These are phyloP conservation scores for Avicennia marina DNA, from an alignment of 257 asterid species.

Conservation along the genomic window DNA sequence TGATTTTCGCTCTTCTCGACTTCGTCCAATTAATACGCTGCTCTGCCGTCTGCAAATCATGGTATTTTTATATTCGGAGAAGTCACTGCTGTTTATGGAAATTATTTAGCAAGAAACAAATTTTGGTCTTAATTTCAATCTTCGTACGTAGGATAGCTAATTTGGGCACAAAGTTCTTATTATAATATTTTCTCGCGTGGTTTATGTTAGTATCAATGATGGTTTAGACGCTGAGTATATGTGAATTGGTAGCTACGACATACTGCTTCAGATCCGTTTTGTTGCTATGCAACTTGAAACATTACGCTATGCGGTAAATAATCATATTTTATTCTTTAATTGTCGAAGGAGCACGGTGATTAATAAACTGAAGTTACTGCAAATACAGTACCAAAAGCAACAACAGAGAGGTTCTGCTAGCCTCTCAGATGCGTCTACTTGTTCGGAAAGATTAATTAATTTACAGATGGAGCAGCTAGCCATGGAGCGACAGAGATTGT, in stretches of 20 bases:
- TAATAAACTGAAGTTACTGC: slow-evolving; percentile 67
- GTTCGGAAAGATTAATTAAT: slow-evolving; percentile 38
- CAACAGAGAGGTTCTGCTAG: slow-evolving; percentile 27
- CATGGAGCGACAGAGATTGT: slow-evolving; percentile 48
- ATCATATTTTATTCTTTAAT: slow-evolving; percentile 10
- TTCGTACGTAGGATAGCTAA: too few species aligned
- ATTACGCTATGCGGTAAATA: too few species aligned
- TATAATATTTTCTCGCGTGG: too few species aligned
- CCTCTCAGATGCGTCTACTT: slow-evolving; percentile 29
- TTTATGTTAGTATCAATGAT: too few species aligned
- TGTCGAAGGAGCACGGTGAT: slow-evolving; percentile 54
- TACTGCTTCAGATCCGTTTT: too few species aligned
- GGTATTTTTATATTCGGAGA: slow-evolving; percentile 33
- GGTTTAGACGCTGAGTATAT: background rate
- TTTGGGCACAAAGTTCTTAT: background rate
- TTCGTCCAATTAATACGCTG: slow-evolving; percentile 70
- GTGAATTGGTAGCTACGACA: too few species aligned
- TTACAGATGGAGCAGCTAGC: slow-evolving; percentile 64
- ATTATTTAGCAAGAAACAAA: background rate
- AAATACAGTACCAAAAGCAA: slow-evolving; percentile 48
- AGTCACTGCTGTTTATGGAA: background rate
- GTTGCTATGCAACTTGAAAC: too few species aligned
- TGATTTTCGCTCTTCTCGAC: slow-evolving; percentile 69
- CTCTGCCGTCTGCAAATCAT: slow-evolving; percentile 84
- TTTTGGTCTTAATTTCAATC: background rate